Conservation (phyloP, 179 eudicot genomes). For the Corrigiola litoralis region DNA sequence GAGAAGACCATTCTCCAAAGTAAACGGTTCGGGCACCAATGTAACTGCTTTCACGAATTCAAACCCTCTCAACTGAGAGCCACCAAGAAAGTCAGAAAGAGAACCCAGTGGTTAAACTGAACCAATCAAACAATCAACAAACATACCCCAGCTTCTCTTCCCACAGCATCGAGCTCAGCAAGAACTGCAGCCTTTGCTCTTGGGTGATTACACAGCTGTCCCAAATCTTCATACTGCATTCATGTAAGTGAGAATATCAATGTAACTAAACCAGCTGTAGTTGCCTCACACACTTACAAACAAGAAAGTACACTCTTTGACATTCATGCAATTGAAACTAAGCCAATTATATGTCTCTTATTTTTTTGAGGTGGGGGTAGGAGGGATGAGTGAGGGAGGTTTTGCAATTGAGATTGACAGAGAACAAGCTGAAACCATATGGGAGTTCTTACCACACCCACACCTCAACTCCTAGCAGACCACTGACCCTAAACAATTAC, state of each 20-base stretch:
- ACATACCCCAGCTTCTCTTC: slow-evolving; percentile 77
- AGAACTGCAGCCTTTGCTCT: slow-evolving; percentile 90
- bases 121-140: neutral
- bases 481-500: too few species aligned
- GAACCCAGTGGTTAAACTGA: neutral
- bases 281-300: neutral
- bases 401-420: neutral
- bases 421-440: neutral
- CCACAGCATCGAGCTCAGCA: slow-evolving; percentile 83
- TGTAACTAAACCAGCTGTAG: neutral
- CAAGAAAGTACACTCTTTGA: too few species aligned
- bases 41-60: slow-evolving; percentile 81
- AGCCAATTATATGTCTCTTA: too few species aligned
- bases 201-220: slow-evolving; percentile 68
- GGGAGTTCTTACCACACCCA: neutral
- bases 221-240: slow-evolving; percentile 63
- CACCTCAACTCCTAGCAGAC: too few species aligned
- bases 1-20: slow-evolving; percentile 80
- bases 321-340: too few species aligned
- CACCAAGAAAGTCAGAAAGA: slow-evolving; percentile 24
- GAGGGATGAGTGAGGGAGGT: neutral
- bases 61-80: slow-evolving; percentile 68
- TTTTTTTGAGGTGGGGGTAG: neutral
- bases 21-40: slow-evolving; percentile 72
- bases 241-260: neutral